Base-by-base conservation (phyloP, 1,139 yeast species). In the Saccharomycopsis phalli region DNA sequence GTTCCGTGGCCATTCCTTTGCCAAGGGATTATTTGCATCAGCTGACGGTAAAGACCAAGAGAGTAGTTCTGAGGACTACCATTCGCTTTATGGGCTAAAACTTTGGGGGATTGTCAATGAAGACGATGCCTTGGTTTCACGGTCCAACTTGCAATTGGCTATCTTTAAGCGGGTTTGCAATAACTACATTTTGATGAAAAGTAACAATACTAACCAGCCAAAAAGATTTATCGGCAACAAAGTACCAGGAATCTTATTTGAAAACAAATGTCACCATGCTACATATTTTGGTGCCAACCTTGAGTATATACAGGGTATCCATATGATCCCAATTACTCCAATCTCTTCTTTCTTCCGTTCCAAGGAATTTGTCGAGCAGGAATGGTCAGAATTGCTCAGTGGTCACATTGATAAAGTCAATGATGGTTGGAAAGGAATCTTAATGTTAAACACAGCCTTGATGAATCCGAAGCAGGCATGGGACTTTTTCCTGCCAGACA, bases 301-400 rank as follows among this genome's bases (percentile, higher is more conserved):
- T 31, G 91, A 88, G 59, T 91, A 81, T 58, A 87, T 91, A 41
- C 97, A 88, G 54, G 95, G 96, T 56, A 88, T 91, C 48, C 97
- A 91, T 57, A 91, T 93, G 80, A 68, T 91, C 45, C 95, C 98
- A 19, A 66, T 84, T 36, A 86, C 95, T 0, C 91, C 96, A 0
- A 76, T 83, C 13, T 80, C 95, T 13, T 77, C 93, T 0, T 76
- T 71, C 48, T 69, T 87, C 34, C 72, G 97, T 58, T 65, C 69
- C 4, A 73, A 87, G 1, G 60, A 65, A 1, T 91, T 76, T 59
- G 94, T 81, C 14, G 53, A 66, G 50, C 76, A 87, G 60, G 97
- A 91, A 62, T 91, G 95, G 96, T 65, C 67, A 13, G 65, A 67
- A 42, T 63, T 63, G 51, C 57, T 82, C 18, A 58, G 68, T 3